A percentile compares a stretch with the other conserved stretches of the same genome.
These are phyloP conservation scores for Aureobasidium sp. DNA, from an alignment of 2,329 filamentous ascomycete genomes.

Conservation along the genomic window DNA sequence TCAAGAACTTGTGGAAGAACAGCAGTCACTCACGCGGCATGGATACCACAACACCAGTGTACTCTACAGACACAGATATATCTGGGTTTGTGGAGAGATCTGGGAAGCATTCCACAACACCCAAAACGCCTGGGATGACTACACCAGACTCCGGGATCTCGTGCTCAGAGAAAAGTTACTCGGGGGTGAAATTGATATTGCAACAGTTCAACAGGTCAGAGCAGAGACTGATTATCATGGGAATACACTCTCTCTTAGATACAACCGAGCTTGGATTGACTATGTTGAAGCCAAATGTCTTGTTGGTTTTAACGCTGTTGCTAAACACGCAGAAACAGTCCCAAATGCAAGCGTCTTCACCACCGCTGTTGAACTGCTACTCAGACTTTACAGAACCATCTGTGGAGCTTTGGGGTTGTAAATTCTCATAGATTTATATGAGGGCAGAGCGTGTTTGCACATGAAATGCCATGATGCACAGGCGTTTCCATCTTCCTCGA, in stretches of 20 bases:
- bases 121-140: background rate
- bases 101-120: background rate
- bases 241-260: background rate
- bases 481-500: background rate
- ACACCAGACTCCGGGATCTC: background rate
- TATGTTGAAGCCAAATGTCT: background rate
- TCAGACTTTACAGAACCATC: background rate
- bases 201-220: background rate
- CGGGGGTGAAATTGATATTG: background rate
- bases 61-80: background rate
- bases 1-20: background rate
- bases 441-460: background rate
- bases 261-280: background rate
- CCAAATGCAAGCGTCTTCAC: background rate
- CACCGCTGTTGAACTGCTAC: background rate
- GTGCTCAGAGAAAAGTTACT: background rate
- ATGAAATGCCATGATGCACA: background rate
- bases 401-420: background rate
- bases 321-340: background rate
- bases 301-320: background rate
- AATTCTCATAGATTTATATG: background rate
- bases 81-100: background rate
- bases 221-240: background rate
- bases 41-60: background rate
- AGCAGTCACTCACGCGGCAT: background rate